Evolutionary conservation across 208 protist species (phyloP).

Genomic region (Leishmania tropica): DNA sequence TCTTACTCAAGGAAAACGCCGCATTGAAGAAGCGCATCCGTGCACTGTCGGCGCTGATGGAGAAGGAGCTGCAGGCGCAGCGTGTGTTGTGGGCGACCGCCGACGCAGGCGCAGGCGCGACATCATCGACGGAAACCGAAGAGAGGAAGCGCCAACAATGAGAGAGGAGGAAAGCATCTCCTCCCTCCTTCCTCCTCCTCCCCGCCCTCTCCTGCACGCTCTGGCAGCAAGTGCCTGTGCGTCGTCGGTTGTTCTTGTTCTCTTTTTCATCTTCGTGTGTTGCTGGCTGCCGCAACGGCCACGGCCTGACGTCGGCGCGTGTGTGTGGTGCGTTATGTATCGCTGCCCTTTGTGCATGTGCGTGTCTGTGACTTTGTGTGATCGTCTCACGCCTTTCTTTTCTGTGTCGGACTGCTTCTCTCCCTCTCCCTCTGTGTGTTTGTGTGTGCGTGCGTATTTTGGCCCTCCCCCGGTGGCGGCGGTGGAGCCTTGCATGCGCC

Average conservation of each 20-base stretch:
- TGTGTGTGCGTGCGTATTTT: not conserved
- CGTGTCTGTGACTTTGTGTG: not conserved
- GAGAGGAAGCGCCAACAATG: not conserved
- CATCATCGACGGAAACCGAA: not conserved
- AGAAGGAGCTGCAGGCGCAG: constrained; percentile 50
- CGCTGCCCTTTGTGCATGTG: not conserved
- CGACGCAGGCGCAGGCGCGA: not conserved
- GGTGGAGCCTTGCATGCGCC: not conserved
- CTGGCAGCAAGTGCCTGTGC: not conserved
- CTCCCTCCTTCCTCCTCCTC: not conserved
- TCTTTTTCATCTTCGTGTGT: not conserved
- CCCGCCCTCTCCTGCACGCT: not conserved
- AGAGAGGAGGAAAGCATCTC: not conserved
- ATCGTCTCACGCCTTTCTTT: not conserved
- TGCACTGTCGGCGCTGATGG: constrained; percentile 54
- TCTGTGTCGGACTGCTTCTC: not conserved
- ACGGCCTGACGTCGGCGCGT: not conserved
- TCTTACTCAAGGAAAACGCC: constrained; percentile 48
- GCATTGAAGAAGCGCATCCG: constrained; percentile 56
- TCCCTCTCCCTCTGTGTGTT: not conserved
- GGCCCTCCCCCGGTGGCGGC: not conserved
- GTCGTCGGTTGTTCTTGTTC: not conserved
- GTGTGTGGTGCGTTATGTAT: not conserved
- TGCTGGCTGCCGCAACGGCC: not conserved
- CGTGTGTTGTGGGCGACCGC: constrained; percentile 22